A percentile compares a stretch with the other conserved stretches of the same genome.
Evolutionary conservation across 2,329 filamentous ascomycete species (phyloP).

Genomic region (Paraphoma sp.): DNA sequence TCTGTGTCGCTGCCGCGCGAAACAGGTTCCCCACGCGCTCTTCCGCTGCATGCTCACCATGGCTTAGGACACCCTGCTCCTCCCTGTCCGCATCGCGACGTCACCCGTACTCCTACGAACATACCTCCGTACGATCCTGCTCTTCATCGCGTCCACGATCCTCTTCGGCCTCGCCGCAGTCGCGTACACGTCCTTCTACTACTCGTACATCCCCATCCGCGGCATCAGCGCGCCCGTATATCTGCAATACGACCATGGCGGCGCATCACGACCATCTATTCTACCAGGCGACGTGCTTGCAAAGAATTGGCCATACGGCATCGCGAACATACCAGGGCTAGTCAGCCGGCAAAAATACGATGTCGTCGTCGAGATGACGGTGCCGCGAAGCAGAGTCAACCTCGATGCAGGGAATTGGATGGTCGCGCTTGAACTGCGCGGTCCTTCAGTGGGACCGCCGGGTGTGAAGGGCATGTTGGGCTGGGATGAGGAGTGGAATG

Average conservation of each 20-base stretch:
- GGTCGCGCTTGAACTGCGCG: slow-evolving; percentile 77
- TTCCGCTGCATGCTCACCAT: not conserved
- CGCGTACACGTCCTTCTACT: slow-evolving; percentile 73
- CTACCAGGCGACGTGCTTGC: not conserved
- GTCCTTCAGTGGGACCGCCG: slow-evolving; percentile 14
- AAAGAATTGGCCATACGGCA: slow-evolving; percentile 58
- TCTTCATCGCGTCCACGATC: slow-evolving; percentile 59
- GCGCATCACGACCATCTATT: slow-evolving; percentile 11
- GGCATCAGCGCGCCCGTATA: slow-evolving; percentile 68
- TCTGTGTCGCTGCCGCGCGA: not conserved
- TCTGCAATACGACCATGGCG: slow-evolving; percentile 65
- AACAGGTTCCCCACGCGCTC: not conserved
- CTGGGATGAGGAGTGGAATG: slow-evolving; percentile 43
- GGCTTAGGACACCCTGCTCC: slow-evolving; percentile 59
- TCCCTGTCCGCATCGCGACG: slow-evolving; percentile 61
- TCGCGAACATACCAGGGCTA: slow-evolving; percentile 50
- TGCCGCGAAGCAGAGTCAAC: slow-evolving; percentile 82
- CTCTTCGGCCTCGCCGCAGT: slow-evolving; percentile 65
- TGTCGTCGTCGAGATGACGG: slow-evolving; percentile 73
- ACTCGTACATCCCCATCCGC: slow-evolving; percentile 70
- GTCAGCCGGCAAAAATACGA: slow-evolving; percentile 82
- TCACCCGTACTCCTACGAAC: slow-evolving; percentile 69
- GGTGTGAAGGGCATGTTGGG: slow-evolving; percentile 29
- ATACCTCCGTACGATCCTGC: slow-evolving; percentile 66
- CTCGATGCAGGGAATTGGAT: slow-evolving; percentile 89